These are phyloP conservation scores for Hypseocharis bilobata DNA, from an alignment of 441 rosid species.

Conservation along the genomic window DNA sequence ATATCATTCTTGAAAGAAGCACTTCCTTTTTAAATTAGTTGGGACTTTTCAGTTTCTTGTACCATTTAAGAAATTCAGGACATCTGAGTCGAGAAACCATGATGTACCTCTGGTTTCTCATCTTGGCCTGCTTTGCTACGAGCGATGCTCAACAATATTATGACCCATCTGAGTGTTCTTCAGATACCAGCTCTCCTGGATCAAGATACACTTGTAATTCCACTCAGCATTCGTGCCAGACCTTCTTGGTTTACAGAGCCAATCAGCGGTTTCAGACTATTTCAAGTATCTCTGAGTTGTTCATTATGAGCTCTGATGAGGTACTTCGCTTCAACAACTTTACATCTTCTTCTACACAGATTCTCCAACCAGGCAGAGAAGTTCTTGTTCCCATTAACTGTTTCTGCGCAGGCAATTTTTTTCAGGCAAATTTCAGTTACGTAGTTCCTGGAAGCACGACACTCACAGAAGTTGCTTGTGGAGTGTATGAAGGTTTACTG, in stretches of 20 bases:
- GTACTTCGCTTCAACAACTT: conserved; percentile 29
- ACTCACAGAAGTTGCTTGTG: conserved; percentile 31
- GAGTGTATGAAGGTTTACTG: conserved; percentile 37
- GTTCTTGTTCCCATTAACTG: conserved; percentile 38
- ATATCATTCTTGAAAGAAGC: no score
- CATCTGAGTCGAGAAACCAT: conserved; percentile 16
- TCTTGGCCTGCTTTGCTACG: conserved; percentile 16
- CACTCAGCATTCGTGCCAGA: conserved; percentile 24
- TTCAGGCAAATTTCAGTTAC: conserved; percentile 28
- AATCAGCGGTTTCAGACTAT: conserved; percentile 27
- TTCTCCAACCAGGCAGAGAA: conserved; percentile 35
- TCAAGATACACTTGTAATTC: conserved; percentile 42
- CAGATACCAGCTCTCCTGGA: conserved; percentile 27
- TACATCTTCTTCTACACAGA: conserved; percentile 20
- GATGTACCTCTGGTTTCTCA: conserved; percentile 26
- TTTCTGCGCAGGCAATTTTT: conserved; percentile 33
- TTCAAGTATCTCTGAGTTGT: conserved; percentile 30
- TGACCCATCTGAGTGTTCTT: conserved; percentile 31
- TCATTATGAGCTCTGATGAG: conserved; percentile 17
- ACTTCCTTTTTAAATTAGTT: background rate
- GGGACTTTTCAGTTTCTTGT: no score
- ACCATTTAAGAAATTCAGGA: no score
- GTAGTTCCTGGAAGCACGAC: conserved; percentile 18
- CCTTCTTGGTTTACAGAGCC: conserved; percentile 44
- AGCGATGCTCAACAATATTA: conserved; percentile 34